Percentiles rank a stretch among this genome's conserved stretches.
phyloP scores from a whole-genome alignment of 2,329 filamentous ascomycete genomes.

The Scopulariopsis brevicaulis region DNA sequence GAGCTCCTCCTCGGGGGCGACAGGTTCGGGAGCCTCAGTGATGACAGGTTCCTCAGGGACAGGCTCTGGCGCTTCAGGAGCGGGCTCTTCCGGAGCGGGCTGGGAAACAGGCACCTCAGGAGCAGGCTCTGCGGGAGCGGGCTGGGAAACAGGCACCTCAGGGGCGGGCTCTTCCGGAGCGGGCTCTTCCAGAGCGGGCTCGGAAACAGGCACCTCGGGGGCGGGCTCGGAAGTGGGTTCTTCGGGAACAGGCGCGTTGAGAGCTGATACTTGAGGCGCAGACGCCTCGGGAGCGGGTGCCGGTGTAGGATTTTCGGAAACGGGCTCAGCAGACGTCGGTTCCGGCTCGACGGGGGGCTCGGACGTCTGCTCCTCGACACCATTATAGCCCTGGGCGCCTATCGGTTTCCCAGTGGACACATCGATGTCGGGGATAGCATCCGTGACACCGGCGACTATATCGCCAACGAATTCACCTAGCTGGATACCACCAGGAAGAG shows the following conservation, averaged over 20 bases:
- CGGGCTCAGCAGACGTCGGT: neutral
- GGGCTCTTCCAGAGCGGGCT: slow-evolving; percentile 4
- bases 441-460: neutral
- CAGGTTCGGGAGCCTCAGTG: slow-evolving; percentile 15
- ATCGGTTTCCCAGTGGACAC: neutral
- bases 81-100: slow-evolving; percentile 6
- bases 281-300: neutral
- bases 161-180: slow-evolving; percentile 4
- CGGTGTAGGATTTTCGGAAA: neutral
- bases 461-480: neutral
- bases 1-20: slow-evolving; percentile 21
- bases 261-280: neutral
- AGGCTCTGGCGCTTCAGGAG: neutral
- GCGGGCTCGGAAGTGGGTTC: neutral
- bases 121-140: slow-evolving; percentile 7
- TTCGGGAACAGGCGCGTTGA: neutral
- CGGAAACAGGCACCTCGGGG: neutral
- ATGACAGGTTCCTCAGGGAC: slow-evolving; percentile 6
- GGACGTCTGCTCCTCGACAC: neutral
- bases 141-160: neutral
- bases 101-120: slow-evolving; percentile 2
- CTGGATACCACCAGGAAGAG: slow-evolving; percentile 47
- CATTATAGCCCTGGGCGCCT: neutral
- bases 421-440: neutral
- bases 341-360: neutral